These are phyloP conservation scores for Trichomonascaceae sp. DNA, from an alignment of 1,139 yeast genomes.

Conservation along the genomic window DNA sequence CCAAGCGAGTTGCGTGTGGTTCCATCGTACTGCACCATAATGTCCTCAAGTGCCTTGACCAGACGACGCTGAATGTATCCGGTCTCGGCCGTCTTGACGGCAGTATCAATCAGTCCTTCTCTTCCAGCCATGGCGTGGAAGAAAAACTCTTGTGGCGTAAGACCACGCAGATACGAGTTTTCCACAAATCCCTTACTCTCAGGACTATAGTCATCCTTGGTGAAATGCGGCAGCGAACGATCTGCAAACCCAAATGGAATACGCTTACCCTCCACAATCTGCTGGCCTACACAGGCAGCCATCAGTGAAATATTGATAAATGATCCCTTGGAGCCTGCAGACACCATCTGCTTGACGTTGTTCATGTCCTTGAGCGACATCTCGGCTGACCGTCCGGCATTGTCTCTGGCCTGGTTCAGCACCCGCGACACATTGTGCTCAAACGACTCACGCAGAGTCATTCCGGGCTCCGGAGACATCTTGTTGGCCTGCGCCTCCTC, in stretches of 20 bases:
- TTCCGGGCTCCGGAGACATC: conserved; percentile 95
- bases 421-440: conserved; percentile 95
- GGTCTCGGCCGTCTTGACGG: conserved; percentile 97
- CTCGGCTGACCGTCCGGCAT: conserved; percentile 98
- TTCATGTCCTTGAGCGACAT: conserved; percentile 86
- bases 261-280: conserved; percentile 98
- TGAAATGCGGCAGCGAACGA: conserved; percentile 93
- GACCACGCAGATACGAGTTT: conserved; percentile 91
- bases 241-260: conserved; percentile 95
- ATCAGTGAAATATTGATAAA: conserved; percentile 97
- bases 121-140: conserved; percentile 99
- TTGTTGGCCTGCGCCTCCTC: conserved; percentile 80
- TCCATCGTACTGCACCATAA: conserved; percentile 98
- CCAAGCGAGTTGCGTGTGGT: conserved; percentile 96
- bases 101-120: conserved; percentile 99
- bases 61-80: conserved; percentile 99
- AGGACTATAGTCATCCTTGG: conserved; percentile 96
- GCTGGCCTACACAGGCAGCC: conserved; percentile 99
- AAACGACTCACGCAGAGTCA: conserved; percentile 96
- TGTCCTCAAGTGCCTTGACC: conserved; percentile 95
- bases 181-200: conserved; percentile 97
- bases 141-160: conserved; percentile 97
- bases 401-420: conserved; percentile 96
- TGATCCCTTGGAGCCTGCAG: conserved; percentile 98
- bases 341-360: conserved; percentile 97